Evolutionary conservation across 2,329 filamentous ascomycete genomes (phyloP).

Genomic region (Fusarium acutatum): DNA sequence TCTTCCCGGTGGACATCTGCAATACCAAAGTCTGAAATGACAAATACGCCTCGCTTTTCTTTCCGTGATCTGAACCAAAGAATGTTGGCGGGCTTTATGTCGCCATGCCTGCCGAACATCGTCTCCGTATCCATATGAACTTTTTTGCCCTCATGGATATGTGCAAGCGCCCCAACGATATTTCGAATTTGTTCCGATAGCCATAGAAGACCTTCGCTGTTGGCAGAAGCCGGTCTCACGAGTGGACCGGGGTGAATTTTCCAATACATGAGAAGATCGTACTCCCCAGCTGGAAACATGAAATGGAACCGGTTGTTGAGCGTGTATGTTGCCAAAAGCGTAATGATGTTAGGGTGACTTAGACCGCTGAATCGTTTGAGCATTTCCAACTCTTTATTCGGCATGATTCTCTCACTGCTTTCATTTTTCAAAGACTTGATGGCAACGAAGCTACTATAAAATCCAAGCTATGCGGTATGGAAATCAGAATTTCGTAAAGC

Average conservation of each 20-base stretch:
- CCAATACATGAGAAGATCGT: background rate
- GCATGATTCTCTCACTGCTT: rapidly evolving
- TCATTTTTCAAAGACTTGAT: background rate
- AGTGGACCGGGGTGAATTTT: background rate
- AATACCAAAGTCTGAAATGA: background rate
- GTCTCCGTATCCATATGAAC: rapidly evolving
- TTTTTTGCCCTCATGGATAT: background rate
- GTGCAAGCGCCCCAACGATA: background rate
- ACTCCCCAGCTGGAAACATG: background rate
- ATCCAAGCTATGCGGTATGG: background rate
- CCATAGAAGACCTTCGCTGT: background rate
- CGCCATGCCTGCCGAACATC: background rate
- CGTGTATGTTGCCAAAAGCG: background rate
- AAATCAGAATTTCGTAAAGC: background rate
- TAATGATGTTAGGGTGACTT: rapidly evolving
- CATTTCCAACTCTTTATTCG: background rate
- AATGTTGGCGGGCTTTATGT: background rate
- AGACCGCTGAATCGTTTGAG: background rate
- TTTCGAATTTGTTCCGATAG: background rate
- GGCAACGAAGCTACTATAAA: background rate
- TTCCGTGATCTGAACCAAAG: background rate
- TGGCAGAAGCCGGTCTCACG: background rate
- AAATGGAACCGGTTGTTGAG: background rate
- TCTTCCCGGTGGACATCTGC: background rate
- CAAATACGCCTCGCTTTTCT: background rate